Conservation (phyloP, 106 monocot species). For the Posidonia australis region DNA sequence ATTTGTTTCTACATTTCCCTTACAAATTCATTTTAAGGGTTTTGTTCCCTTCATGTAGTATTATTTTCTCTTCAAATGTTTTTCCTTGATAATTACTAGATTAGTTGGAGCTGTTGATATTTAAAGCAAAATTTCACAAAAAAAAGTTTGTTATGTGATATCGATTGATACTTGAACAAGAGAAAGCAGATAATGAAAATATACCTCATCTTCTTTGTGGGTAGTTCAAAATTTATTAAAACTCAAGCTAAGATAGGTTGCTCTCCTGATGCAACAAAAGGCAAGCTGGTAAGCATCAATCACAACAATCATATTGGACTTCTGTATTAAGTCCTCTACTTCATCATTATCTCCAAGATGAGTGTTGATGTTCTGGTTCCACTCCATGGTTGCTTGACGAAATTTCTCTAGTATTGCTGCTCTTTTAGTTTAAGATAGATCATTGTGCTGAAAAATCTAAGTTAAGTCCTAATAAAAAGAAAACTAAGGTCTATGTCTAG, state of each 20-base stretch:
- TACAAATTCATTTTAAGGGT: too few species aligned
- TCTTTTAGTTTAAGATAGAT: constrained; percentile 15
- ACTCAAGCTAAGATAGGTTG: constrained; percentile 11
- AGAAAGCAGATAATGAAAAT: background rate
- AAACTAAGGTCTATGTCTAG: too few species aligned
- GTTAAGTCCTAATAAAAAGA: too few species aligned
- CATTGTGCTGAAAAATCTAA: constrained; percentile 20
- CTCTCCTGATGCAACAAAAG: constrained; percentile 13
- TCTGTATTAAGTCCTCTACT: background rate
- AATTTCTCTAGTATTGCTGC: constrained; percentile 10
- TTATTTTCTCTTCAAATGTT: too few species aligned
- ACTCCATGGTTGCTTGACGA: constrained; percentile 6
- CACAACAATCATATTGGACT: constrained; percentile 15
- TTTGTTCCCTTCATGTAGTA: too few species aligned
- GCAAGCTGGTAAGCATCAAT: constrained; percentile 21
- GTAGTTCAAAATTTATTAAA: constrained; percentile 21
- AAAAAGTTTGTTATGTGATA: too few species aligned
- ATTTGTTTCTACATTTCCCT: too few species aligned
- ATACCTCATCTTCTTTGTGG: constrained; percentile 14
- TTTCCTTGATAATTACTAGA: too few species aligned
- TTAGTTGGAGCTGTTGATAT: too few species aligned
- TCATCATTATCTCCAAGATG: background rate
- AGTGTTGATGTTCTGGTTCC: constrained; percentile 7
- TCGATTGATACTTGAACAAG: too few species aligned
- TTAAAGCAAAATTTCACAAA: too few species aligned